phyloP scores from a whole-genome alignment of 2,329 filamentous ascomycete genomes.

The Penicillium expansum region DNA sequence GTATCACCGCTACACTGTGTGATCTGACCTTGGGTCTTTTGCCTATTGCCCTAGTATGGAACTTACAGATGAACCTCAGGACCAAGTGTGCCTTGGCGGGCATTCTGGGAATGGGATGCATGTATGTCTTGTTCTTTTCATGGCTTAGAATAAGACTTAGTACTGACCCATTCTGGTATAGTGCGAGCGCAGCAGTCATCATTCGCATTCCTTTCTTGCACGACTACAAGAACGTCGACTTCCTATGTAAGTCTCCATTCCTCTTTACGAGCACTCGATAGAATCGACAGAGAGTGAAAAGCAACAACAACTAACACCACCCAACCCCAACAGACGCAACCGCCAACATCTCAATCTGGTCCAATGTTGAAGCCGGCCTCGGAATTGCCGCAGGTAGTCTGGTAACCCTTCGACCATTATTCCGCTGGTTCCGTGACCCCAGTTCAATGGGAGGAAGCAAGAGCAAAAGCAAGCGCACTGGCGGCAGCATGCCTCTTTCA shows the following conservation, averaged over 20 bases:
- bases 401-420: conserved; percentile 50
- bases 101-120: conserved; percentile 57
- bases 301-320: conserved; percentile 10
- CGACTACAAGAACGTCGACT: conserved; percentile 31
- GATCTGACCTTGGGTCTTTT: conserved; percentile 55
- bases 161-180: conserved; percentile 10
- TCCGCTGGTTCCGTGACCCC: conserved; percentile 39
- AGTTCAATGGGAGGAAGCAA: conserved; percentile 23
- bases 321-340: conserved; percentile 30
- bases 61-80: conserved; percentile 53
- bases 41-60: conserved; percentile 55
- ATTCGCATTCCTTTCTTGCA: conserved; percentile 38
- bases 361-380: conserved; percentile 39
- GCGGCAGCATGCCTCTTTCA: conserved; percentile 32
- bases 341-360: conserved; percentile 42
- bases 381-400: conserved; percentile 49
- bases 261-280: background rate
- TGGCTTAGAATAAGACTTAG: too few relatives aligned
- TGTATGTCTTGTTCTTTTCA: conserved; percentile 29
- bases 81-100: conserved; percentile 54
- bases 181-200: conserved; percentile 38
- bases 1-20: conserved; percentile 46
- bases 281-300: background rate
- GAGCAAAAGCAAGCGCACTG: conserved; percentile 24
- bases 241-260: conserved; percentile 32